Percentiles rank a stretch among this genome's conserved stretches.
Evolutionary conservation across 176 grass and related monocot genomes (phyloP).

Genomic region (Zoysia pacifica): DNA sequence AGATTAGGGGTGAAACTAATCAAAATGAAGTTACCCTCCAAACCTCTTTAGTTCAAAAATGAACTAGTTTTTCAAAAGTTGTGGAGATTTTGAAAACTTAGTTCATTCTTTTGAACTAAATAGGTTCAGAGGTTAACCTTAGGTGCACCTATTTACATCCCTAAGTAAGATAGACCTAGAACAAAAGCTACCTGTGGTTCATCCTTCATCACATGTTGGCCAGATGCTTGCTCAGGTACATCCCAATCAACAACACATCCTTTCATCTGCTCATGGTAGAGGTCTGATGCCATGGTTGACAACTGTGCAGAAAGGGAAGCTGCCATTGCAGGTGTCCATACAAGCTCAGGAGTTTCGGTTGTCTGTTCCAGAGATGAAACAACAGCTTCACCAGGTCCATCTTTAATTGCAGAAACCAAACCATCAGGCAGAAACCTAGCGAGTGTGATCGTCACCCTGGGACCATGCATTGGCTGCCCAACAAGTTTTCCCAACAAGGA

Average conservation of each 20-base stretch:
- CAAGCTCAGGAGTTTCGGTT: constrained; percentile 99
- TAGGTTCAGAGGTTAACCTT: too few species aligned
- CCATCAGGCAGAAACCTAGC: constrained; percentile 94
- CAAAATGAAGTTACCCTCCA: too few species aligned
- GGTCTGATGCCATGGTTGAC: constrained; percentile 87
- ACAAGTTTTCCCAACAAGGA: constrained; percentile 92
- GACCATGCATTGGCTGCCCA: constrained; percentile 98
- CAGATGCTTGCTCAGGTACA: constrained; percentile 93
- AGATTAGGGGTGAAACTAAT: background rate
- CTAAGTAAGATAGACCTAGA: background rate
- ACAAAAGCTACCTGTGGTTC: constrained; percentile 87
- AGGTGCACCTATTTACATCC: too few species aligned
- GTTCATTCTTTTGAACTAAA: too few species aligned
- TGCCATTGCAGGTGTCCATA: constrained; percentile 99
- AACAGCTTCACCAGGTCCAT: constrained; percentile 95
- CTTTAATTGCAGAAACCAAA: constrained; percentile 88
- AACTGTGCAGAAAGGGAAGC: constrained; percentile 92
- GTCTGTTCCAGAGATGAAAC: constrained; percentile 87
- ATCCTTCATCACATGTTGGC: constrained; percentile 97
- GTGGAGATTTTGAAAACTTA: too few species aligned
- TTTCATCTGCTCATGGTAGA: constrained; percentile 99
- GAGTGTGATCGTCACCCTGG: constrained; percentile 90
- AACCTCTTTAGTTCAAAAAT: too few species aligned
- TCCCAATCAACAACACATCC: constrained; percentile 96
- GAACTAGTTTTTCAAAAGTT: too few species aligned